Evolutionary conservation across 202 grass and related monocot genomes (phyloP), one percentile per base, ranked within the genome.

Genomic region (Digitaria exilis): DNA sequence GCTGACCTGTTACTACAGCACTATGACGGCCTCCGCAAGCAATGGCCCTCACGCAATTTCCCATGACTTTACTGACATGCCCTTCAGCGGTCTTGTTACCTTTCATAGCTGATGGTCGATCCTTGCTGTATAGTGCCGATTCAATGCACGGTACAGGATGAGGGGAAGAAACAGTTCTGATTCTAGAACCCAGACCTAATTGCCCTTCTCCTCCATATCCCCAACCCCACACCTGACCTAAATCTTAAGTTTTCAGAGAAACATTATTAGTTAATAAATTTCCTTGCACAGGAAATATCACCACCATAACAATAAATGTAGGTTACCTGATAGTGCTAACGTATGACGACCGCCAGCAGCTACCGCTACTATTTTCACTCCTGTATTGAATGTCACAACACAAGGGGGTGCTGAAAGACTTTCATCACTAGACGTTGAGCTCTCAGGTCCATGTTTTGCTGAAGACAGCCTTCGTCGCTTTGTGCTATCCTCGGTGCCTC

Each of bases 181-280:
- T 96, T 79, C 93, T 84, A 85, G 93, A 94, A 87, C 97, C 97
- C 61, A 99, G 87, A 80, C 97, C 97, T 82, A 99, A 79, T 81
- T 99, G 97, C 24, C 97, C 97, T 91, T 99, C 97, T 57, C 93
- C 97, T 90, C 97, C 97, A 86, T 99, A 99, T 37, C 97, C 97
- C 97, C 97, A 99, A 88, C 97, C 97, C 97, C 97, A 99, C 62
- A 99, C 93, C 44, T 96, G 97, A 84, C 97, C 93, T 65, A 88
- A 77, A 88, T 96, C 97, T 99, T 91, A 94, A 92, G 76, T 52
- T 94, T n/a, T 91, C 59, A 32, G 8, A 88, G 64, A 86, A 86
- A 69, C 6, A 59, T 17, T 61, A 48, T 28, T 80, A 65, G 83
- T 84, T 52, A 71, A 45, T 49, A 80, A 83, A 80, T 30, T 64